Evolutionary conservation across 1,139 yeast genomes (phyloP).

Genomic region (Yamadazyma dushanensis): DNA sequence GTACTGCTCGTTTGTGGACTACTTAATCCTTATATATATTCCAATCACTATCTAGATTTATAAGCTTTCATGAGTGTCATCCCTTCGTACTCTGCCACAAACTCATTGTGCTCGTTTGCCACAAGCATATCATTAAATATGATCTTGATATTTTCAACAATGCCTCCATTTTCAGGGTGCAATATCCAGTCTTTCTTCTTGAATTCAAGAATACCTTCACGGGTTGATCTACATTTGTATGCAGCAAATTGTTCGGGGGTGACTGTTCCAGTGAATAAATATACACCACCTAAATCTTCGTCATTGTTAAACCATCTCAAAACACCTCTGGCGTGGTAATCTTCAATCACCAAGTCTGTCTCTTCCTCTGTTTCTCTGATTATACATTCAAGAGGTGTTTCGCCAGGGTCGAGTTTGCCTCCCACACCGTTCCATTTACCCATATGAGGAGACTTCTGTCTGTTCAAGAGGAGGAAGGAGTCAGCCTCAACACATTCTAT

Average conservation of each 20-base stretch:
- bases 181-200: constrained; percentile 40
- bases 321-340: constrained; percentile 35
- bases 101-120: constrained; percentile 24
- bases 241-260: constrained; percentile 23
- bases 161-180: constrained; percentile 41
- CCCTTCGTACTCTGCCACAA: constrained; percentile 16
- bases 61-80: constrained; percentile 9
- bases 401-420: constrained; percentile 41
- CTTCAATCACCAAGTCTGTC: constrained; percentile 36
- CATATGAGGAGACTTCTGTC: constrained; percentile 52
- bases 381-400: constrained; percentile 40
- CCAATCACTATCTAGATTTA: constrained; percentile 6
- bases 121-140: constrained; percentile 28
- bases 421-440: constrained; percentile 56
- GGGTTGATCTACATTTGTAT: constrained; percentile 26
- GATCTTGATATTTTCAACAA: constrained; percentile 41
- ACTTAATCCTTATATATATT: constrained; percentile 36
- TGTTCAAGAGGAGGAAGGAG: constrained; percentile 37
- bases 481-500: constrained; percentile 34
- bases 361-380: constrained; percentile 47
- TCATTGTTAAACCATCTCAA: constrained; percentile 37
- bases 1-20: constrained; percentile 96
- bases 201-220: constrained; percentile 52
- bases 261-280: constrained; percentile 42
- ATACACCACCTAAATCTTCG: constrained; percentile 37